Evolutionary conservation across 2,329 filamentous ascomycete species (phyloP), one percentile per base, ranked within the genome.

Genomic region (Erysiphe neolycopersici): DNA sequence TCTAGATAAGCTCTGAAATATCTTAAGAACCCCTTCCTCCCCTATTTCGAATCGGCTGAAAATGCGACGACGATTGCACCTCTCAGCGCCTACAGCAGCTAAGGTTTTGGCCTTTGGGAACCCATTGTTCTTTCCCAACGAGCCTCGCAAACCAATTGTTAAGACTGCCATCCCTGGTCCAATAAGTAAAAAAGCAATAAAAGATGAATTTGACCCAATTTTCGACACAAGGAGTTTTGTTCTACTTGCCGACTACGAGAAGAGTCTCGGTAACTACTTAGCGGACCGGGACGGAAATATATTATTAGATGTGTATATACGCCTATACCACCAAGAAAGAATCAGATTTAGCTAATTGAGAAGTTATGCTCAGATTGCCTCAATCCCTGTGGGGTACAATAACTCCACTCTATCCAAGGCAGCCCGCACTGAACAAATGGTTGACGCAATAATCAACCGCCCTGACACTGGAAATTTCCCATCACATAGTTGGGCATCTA

Each of bases 381-480:
- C 79, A 19, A 85, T 87, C 52, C 78, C 80, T 10, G 72, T 87
- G 41, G 80, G 80, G 48, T 85, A 87, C 68, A 84, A 77, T 67
- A 84, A 85, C 60, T 67, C 76, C 11, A 61, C 68, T 43, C 69
- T 87, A 47, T 64, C 72, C 49, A 62, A 68, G 50, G 74, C 74
- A 33, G 76, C 77, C 37, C 65, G 66, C 45, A 75, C 75, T 29
- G 71, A 73, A 35, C 74, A 83, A 56, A 83, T 84, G 76, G 66
- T 68, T 51, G 73, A 66, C 43, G 71, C 78, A 38, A 61, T 85
- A 49, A 77, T 84, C 64, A 84, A 87, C 64, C 69, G 80, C 44
- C 80, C 80, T 1, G 79, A 79, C 3, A 66, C 83, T 44, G 79
- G 80, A 50, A 84, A 83, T 66, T 87, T 85, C 62, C 80, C 80